phyloP scores from a whole-genome alignment of 2,329 filamentous ascomycete species.

The Metarhizium brunneum region DNA sequence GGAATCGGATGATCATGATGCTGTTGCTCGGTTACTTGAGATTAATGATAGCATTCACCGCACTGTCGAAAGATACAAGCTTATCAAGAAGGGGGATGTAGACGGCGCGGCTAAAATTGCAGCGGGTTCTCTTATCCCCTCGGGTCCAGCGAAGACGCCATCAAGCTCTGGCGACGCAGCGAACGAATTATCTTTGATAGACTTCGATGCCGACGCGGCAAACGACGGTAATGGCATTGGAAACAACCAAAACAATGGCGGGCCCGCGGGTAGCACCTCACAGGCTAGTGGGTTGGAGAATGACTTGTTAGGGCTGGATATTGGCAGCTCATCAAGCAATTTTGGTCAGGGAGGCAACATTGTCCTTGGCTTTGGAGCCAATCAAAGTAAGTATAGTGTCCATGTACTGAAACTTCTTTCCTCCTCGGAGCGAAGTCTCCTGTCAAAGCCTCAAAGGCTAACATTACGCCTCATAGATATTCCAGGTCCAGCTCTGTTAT shows the following conservation, averaged over 20 bases:
- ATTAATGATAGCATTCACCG: conserved; percentile 99
- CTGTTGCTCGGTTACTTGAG: conserved; percentile 87
- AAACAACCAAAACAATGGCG: conserved; percentile 23
- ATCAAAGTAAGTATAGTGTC: conserved; percentile 44
- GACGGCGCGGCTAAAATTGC: conserved; percentile 77
- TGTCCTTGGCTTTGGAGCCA: conserved; percentile 67
- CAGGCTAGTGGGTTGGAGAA: conserved; percentile 68
- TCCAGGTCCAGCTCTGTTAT: conserved; percentile 55
- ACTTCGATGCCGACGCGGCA: conserved; percentile 62
- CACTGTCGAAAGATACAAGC: conserved; percentile 88
- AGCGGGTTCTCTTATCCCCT: conserved; percentile 53
- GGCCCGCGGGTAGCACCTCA: conserved; percentile 25
- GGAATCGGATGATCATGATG: conserved; percentile 93
- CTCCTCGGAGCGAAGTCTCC: not conserved
- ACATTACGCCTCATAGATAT: conserved; percentile 37
- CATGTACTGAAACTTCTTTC: not conserved
- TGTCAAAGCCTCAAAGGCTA: conserved; percentile 4
- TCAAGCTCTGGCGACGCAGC: conserved; percentile 37
- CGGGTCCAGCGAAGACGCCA: conserved; percentile 37
- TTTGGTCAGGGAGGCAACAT: conserved; percentile 75
- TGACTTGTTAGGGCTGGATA: conserved; percentile 80
- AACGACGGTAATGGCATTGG: conserved; percentile 39
- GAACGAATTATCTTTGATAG: conserved; percentile 84
- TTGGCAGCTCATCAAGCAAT: conserved; percentile 51
- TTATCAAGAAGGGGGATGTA: conserved; percentile 91